Conservation (phyloP, 441 rosid species). For the Cnidoscolus chayamansa region DNA sequence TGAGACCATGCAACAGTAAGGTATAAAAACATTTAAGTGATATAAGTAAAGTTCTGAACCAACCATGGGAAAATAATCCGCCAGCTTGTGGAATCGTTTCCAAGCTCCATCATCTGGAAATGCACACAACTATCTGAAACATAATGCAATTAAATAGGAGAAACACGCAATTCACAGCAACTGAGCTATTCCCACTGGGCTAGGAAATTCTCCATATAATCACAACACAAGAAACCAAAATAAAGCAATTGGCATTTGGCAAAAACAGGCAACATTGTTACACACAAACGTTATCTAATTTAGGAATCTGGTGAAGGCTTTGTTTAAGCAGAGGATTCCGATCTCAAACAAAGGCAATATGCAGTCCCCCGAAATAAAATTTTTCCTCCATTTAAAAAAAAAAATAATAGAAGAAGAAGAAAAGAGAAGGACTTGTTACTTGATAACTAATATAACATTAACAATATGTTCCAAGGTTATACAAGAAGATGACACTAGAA, state of each 20-base stretch:
- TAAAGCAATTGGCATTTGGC: neutral
- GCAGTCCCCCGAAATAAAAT: constrained; percentile 85
- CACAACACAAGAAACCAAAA: neutral
- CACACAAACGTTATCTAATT: constrained; percentile 51
- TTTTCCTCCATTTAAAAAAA: constrained; percentile 56
- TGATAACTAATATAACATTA: neutral
- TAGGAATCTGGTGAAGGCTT: constrained; percentile 74
- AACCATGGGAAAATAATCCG: constrained; percentile 48
- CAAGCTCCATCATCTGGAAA: constrained; percentile 99
- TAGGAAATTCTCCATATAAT: constrained; percentile 4
- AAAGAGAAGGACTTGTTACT: neutral
- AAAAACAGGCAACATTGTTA: neutral
- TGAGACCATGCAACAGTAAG: constrained; percentile 10
- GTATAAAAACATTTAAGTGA: constrained; percentile 3
- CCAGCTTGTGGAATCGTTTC: constrained; percentile 12
- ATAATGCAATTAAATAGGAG: too few species aligned
- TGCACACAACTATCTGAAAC: constrained; percentile 69
- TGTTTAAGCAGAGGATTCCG: constrained; percentile 79
- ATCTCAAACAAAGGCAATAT: constrained; percentile 96
- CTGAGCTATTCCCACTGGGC: neutral
- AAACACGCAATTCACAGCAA: neutral
- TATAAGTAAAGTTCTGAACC: constrained; percentile 23
- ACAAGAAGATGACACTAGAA: neutral
- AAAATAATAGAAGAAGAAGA: neutral
- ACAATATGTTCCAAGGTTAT: neutral